Base-by-base conservation (phyloP, 148 eudicot genomes). In the Camellia lanceoleosa region DNA sequence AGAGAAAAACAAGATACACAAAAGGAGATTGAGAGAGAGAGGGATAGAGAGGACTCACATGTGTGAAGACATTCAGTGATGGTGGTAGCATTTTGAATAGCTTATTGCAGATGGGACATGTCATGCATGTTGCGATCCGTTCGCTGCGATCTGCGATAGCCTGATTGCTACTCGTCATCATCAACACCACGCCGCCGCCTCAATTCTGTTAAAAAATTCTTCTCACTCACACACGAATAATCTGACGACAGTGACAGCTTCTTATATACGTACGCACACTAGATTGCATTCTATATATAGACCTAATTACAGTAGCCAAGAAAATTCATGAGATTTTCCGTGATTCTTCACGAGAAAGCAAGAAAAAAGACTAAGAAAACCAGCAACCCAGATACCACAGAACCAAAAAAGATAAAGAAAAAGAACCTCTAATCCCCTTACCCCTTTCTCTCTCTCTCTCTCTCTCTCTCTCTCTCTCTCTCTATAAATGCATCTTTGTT, bases 61-160 rank as follows among this genome's bases (percentile, higher is more conserved):
- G 78, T 81, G 46, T 81, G 82, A 30, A 81, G 63, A 62, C 87
- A 84, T 43, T 81, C 87, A 14, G 19, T 12, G 20, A 78, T 74
- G 47, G 71, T 68, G 19, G 81, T 73, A 55, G 82, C 79, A 60
- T 84, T 68, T 4, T 54, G 43, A 60, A 49, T 64, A 81, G 56
- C 51, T 60, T 13, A 3, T 81, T 4, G 52, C 87, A 84, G 73
- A 84, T n/a, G 6, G 59, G 72, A 69, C 87, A 84, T 54, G 79
- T 81, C 44, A 81, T 1, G 11, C 41, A 44, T 19, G 58, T 0
- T 0, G 1, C 54, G 0, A 84, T 0, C 30, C 14, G 15, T 5
- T 61, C 1, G 1, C 38, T 30, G 38, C 1, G 38, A 30, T 0
- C 38, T 30, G 38, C 38, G 38, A 30, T 0, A 30, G 38, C 38